Evolutionary conservation across 129 eudicot species (phyloP).

Genomic region (Solidago caesia): DNA sequence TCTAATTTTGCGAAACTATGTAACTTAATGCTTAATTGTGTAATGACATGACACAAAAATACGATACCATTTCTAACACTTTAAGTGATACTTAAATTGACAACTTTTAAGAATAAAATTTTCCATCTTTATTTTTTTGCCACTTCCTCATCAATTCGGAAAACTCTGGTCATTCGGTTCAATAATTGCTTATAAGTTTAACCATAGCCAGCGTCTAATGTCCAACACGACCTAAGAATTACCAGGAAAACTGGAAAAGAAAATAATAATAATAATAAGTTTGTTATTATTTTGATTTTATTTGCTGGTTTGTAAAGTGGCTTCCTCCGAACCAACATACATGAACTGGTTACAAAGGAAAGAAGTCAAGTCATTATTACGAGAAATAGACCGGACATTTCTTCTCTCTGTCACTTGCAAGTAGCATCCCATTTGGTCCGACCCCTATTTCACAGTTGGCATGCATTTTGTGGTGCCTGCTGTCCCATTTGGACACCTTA

Average conservation of each 20-base stretch:
- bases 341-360: not conserved
- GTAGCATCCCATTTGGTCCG: constrained; percentile 63
- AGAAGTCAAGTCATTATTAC: constrained; percentile 16
- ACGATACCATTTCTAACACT: too few relatives aligned
- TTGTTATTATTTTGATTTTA: not conserved
- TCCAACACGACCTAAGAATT: too few relatives aligned
- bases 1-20: too few relatives aligned
- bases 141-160: too few relatives aligned
- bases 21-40: too few relatives aligned
- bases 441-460: constrained; percentile 62
- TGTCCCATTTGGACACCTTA: constrained; percentile 63
- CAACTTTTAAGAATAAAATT: too few relatives aligned
- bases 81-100: too few relatives aligned
- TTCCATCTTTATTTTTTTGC: too few relatives aligned
- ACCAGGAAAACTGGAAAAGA: not conserved
- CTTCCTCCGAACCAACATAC: not conserved
- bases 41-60: too few relatives aligned
- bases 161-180: too few relatives aligned
- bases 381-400: constrained; percentile 73
- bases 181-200: too few relatives aligned
- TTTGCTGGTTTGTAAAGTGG: not conserved
- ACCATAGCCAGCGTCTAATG: too few relatives aligned
- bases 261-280: not conserved
- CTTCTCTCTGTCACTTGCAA: constrained; percentile 40
- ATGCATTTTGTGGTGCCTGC: constrained; percentile 65